Evolutionary conservation across 768 basidiomycete species (phyloP).

Genomic region (Xerocomellus intermedius): DNA sequence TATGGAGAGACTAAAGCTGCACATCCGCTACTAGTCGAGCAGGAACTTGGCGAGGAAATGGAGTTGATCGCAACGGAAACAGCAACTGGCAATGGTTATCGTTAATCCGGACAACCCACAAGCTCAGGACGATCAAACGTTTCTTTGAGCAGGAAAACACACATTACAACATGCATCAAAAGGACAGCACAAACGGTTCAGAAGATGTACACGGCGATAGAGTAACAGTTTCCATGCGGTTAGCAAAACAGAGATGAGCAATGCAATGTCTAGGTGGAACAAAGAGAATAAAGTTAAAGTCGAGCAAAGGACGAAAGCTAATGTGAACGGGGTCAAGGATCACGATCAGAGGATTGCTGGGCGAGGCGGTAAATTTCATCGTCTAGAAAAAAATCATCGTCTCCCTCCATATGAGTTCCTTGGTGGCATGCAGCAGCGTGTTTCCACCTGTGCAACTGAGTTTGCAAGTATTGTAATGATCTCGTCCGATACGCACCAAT

Average conservation of each 20-base stretch:
- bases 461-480: neutral
- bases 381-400: slow-evolving; percentile 54
- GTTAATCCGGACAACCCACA: neutral
- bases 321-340: neutral
- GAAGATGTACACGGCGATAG: neutral
- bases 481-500: slow-evolving; percentile 54
- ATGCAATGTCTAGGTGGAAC: slow-evolving; percentile 1
- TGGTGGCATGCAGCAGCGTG: slow-evolving; percentile 79
- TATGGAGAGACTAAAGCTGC: no score
- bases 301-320: neutral
- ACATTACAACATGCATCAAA: slow-evolving; percentile 1
- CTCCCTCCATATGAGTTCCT: slow-evolving; percentile 52
- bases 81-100: neutral
- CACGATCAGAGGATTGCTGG: slow-evolving; percentile 11
- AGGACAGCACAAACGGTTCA: neutral
- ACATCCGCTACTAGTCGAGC: no score
- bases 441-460: slow-evolving; percentile 60
- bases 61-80: no score
- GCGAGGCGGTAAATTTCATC: slow-evolving; percentile 43
- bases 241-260: slow-evolving; percentile 18
- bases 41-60: no score
- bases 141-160: neutral
- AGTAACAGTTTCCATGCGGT: slow-evolving; percentile 7
- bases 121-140: neutral
- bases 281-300: slow-evolving; percentile 10